A percentile compares a stretch with the other conserved stretches of the same genome.
phyloP scores from a whole-genome alignment of 139 green algal species.

The Dunaliella sp. region DNA sequence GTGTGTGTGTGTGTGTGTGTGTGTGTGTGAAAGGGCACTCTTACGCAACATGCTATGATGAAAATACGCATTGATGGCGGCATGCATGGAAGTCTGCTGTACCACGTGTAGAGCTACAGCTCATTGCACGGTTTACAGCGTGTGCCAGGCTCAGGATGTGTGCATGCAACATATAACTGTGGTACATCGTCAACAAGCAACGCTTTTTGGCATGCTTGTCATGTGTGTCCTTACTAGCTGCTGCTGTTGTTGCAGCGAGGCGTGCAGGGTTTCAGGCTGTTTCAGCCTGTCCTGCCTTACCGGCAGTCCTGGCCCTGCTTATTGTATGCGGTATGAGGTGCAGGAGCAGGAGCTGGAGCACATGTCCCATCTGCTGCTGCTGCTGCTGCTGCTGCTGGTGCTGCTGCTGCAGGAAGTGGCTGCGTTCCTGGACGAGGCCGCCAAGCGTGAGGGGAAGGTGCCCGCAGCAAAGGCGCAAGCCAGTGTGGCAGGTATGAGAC shows the following conservation, averaged over 20 bases:
- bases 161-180: too few relatives aligned
- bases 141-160: too few relatives aligned
- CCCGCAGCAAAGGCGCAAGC: too few relatives aligned
- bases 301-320: neutral
- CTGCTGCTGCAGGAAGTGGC: neutral
- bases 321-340: neutral
- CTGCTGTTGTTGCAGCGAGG: neutral
- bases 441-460: neutral
- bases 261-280: neutral
- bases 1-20: neutral
- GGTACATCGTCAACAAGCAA: too few relatives aligned
- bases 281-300: neutral
- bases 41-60: neutral
- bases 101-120: neutral
- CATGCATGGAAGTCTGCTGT: neutral
- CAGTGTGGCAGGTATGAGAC: neutral
- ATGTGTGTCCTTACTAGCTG: neutral
- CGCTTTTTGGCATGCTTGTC: too few relatives aligned
- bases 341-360: neutral
- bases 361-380: neutral
- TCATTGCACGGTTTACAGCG: too few relatives aligned
- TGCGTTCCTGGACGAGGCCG: neutral
- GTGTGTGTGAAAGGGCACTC: neutral
- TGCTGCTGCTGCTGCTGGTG: neutral
- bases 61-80: neutral